phyloP scores from a whole-genome alignment of 495 filamentous ascomycete species.

The Podospora appendiculata region DNA sequence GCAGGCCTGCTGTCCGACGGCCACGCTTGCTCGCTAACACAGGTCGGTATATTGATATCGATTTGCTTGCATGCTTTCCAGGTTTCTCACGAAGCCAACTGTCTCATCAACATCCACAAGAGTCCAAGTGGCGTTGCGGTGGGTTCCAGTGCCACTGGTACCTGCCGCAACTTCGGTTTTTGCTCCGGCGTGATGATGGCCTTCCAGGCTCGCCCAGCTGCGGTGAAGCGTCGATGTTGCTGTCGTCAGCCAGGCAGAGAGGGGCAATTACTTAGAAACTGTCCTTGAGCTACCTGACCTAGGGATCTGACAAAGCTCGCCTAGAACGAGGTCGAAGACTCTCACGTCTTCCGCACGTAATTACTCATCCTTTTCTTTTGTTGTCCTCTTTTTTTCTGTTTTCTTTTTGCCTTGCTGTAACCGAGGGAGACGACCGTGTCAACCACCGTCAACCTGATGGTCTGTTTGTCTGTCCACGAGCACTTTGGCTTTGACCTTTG shows the following conservation, averaged over 20 bases:
- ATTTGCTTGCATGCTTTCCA: constrained; percentile 1
- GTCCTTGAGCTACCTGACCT: too few relatives aligned
- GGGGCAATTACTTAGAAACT: not conserved
- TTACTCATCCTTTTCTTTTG: too few relatives aligned
- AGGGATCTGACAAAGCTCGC: not conserved
- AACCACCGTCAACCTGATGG: too few relatives aligned
- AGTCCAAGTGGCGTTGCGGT: constrained; percentile 1
- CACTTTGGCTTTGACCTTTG: not conserved
- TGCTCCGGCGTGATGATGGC: too few relatives aligned
- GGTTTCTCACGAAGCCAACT: constrained; percentile 9
- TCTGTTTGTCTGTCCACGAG: not conserved
- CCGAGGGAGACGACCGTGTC: too few relatives aligned
- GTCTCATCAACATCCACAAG: not conserved
- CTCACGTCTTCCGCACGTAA: not conserved
- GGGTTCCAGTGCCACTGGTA: not conserved
- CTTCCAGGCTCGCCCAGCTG: too few relatives aligned
- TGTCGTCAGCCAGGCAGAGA: not conserved
- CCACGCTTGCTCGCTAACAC: constrained; percentile 5
- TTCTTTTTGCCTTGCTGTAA: too few relatives aligned
- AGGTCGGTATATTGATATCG: not conserved
- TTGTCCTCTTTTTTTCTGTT: too few relatives aligned
- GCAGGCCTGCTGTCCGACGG: not conserved
- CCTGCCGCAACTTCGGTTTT: too few relatives aligned
- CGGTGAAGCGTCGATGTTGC: not conserved
- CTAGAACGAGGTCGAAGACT: not conserved